Conservation (phyloP, 1,139 yeast species). For the Blastobotrys raffinosifermentans region DNA sequence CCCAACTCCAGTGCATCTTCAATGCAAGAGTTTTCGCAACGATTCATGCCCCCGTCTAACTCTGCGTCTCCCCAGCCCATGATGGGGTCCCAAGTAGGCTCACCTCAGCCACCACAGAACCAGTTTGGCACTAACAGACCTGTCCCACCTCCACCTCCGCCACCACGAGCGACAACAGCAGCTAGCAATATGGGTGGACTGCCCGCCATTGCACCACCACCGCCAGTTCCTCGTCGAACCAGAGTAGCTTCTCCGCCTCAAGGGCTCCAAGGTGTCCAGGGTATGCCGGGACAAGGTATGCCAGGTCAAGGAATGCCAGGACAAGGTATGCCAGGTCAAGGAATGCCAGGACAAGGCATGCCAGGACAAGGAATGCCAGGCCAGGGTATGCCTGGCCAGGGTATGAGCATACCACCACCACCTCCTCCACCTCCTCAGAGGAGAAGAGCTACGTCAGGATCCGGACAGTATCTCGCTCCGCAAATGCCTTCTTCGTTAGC, state of each 20-base stretch:
- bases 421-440: conserved; percentile 11
- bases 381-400: too few species aligned
- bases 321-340: too few species aligned
- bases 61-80: background rate
- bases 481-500: conserved; percentile 4
- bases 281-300: too few species aligned
- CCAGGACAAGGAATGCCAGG: too few species aligned
- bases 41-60: conserved; percentile 5
- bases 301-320: too few species aligned
- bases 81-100: background rate
- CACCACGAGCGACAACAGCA: conserved; percentile 7
- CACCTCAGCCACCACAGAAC: conserved; percentile 2
- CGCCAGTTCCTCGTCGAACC: conserved; percentile 20
- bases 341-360: too few species aligned
- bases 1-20: background rate
- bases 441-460: conserved; percentile 1
- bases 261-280: too few species aligned
- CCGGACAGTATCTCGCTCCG: background rate
- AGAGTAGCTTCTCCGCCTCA: too few species aligned
- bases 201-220: conserved; percentile 20
- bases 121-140: conserved; percentile 3
- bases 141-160: conserved; percentile 13
- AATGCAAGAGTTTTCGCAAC: conserved; percentile 5
- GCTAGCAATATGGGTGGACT: too few species aligned
- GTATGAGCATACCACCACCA: conserved; percentile 1